Percentiles rank a stretch among this genome's conserved stretches.
phyloP scores from a whole-genome alignment of 2,329 filamentous ascomycete species.

The Pyricularia sp. region DNA sequence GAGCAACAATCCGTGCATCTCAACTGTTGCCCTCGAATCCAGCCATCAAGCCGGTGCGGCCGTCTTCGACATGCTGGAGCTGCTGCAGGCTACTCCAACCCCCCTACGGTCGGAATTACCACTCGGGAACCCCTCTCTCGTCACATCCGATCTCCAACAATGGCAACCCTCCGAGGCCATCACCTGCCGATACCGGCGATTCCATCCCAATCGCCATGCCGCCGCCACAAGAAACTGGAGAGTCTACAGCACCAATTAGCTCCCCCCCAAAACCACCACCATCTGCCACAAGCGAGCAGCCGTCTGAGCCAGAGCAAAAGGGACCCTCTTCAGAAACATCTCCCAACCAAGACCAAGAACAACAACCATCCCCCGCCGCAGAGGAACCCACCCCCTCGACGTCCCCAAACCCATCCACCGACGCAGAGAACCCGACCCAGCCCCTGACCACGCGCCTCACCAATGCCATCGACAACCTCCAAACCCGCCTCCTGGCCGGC shows the following conservation, averaged over 20 bases:
- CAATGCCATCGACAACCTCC: conserved; percentile 77
- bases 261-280: neutral
- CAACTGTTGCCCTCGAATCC: neutral
- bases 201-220: neutral
- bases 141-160: neutral
- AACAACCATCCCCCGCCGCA: neutral
- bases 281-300: neutral
- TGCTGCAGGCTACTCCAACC: neutral
- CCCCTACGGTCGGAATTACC: neutral
- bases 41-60: neutral
- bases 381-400: conserved; percentile 5
- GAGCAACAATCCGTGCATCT: neutral
- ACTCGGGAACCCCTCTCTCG: neutral
- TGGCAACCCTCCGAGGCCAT: neutral
- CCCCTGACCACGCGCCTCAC: conserved; percentile 47
- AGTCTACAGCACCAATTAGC: neutral
- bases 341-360: neutral
- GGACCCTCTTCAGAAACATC: neutral
- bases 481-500: conserved; percentile 75
- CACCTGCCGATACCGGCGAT: neutral
- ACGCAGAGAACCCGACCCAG: conserved; percentile 21
- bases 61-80: neutral
- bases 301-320: neutral
- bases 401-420: conserved; percentile 4
- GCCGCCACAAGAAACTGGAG: neutral